A percentile compares a stretch with the other conserved stretches of the same genome.
Conservation (phyloP, 306 rosid species). For the Fragaria nilgerrensis region DNA sequence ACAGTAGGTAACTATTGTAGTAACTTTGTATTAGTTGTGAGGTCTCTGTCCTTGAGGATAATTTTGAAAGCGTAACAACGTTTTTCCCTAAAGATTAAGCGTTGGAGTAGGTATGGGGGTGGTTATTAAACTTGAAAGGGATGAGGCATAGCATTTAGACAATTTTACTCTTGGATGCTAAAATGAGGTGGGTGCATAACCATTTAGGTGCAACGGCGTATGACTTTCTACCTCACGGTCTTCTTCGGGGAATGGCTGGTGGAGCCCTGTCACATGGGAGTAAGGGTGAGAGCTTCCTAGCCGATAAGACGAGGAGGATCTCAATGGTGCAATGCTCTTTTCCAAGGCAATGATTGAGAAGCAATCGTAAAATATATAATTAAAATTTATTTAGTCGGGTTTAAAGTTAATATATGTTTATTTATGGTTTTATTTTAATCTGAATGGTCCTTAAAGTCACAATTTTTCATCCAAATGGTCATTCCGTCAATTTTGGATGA, state of each 20-base stretch:
- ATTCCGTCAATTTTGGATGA: too few relatives aligned
- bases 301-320: neutral
- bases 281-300: neutral
- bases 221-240: conserved; percentile 41
- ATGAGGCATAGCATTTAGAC: neutral
- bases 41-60: conserved; percentile 19
- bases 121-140: neutral
- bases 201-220: conserved; percentile 49
- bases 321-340: conserved; percentile 17
- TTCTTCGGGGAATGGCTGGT: conserved; percentile 27
- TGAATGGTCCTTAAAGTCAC: too few relatives aligned
- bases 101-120: neutral
- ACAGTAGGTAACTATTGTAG: neutral
- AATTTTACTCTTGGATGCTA: conserved; percentile 5
- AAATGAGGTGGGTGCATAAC: neutral
- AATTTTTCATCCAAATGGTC: too few relatives aligned
- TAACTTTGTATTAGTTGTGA: conserved; percentile 8
- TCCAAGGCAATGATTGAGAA: conserved; percentile 23
- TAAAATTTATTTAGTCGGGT: too few relatives aligned
- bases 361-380: too few relatives aligned
- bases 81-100: neutral
- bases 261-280: conserved; percentile 65
- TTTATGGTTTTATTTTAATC: too few relatives aligned
- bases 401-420: too few relatives aligned
- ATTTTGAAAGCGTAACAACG: neutral